Conservation (phyloP, 352 stramenopile genomes). For the Globisporangium mamillatum region DNA sequence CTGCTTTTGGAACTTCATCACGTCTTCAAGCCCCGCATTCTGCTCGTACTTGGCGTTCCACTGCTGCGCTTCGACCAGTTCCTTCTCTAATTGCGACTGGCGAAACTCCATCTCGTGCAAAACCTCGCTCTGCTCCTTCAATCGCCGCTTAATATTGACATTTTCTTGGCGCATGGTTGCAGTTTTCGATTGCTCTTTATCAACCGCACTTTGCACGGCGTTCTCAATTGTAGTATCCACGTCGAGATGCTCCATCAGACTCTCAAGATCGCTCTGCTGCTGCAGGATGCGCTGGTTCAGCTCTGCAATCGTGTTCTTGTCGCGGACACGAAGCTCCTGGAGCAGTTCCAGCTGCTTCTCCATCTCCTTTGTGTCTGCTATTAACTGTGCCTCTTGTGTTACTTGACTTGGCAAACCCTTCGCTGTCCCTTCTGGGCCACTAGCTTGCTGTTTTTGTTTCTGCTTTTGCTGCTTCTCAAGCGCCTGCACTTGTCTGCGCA, state of each 20-base stretch:
- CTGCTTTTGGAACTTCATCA: constrained; percentile 74
- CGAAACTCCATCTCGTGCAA: constrained; percentile 54
- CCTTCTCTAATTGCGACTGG: constrained; percentile 53
- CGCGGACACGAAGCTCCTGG: constrained; percentile 62
- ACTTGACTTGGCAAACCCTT: neutral
- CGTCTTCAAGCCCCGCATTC: constrained; percentile 61
- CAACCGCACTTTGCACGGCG: constrained; percentile 32
- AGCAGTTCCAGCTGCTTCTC: constrained; percentile 60
- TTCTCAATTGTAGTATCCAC: constrained; percentile 29
- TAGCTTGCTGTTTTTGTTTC: constrained; percentile 18
- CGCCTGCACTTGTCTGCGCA: constrained; percentile 40
- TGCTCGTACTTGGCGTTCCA: constrained; percentile 74
- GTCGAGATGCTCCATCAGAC: constrained; percentile 51
- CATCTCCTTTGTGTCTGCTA: constrained; percentile 33
- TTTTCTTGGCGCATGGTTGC: constrained; percentile 33
- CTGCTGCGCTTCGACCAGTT: constrained; percentile 49
- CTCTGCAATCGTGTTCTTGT: constrained; percentile 57
- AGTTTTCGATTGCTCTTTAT: constrained; percentile 31
- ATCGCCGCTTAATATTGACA: constrained; percentile 32
- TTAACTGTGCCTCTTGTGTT: neutral
- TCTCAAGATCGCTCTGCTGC: constrained; percentile 60
- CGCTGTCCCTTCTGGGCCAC: too few relatives aligned
- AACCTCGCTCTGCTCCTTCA: constrained; percentile 50
- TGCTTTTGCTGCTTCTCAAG: constrained; percentile 35
- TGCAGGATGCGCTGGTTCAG: constrained; percentile 55